A percentile compares a stretch with the other conserved stretches of the same genome.
Evolutionary conservation across 257 asterid species (phyloP).

Genomic region (Thymus quinquecostatus): DNA sequence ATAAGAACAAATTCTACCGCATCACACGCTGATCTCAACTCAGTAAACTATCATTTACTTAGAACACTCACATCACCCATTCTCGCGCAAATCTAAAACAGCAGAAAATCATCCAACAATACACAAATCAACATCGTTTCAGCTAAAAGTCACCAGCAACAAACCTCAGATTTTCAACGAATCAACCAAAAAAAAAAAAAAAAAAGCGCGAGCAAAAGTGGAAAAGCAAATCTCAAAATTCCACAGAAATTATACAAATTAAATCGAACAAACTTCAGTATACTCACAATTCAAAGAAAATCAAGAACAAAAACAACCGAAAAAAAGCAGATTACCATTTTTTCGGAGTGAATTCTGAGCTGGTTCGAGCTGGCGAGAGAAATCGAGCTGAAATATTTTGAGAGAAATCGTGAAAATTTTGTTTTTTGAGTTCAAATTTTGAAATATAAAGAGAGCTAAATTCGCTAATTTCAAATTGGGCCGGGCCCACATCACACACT

Average conservation of each 20-base stretch:
- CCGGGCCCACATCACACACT: not conserved
- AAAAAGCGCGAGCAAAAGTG: constrained; percentile 16
- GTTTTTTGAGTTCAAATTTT: constrained; percentile 30
- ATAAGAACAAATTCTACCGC: not conserved
- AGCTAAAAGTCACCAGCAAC: not conserved
- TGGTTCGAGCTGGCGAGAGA: constrained; percentile 32
- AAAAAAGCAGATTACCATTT: constrained; percentile 35
- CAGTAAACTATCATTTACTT: not conserved
- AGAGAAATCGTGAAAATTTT: constrained; percentile 32
- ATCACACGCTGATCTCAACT: not conserved
- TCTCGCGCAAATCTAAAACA: not conserved
- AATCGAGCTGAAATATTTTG: constrained; percentile 23
- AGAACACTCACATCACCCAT: not conserved
- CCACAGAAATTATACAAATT: constrained; percentile 13
- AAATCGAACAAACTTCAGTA: constrained; percentile 26
- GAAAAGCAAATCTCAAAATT: constrained; percentile 28
- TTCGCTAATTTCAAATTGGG: constrained; percentile 8
- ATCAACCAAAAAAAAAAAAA: not conserved
- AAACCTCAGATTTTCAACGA: not conserved
- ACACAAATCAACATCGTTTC: not conserved
- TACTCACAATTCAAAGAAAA: constrained; percentile 19
- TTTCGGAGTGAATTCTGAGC: constrained; percentile 21
- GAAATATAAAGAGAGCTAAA: constrained; percentile 24
- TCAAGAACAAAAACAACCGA: not conserved
- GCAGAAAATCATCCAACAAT: not conserved